phyloP scores from a whole-genome alignment of 1,284 basidiomycete genomes.

The Abortiporus biennis region DNA sequence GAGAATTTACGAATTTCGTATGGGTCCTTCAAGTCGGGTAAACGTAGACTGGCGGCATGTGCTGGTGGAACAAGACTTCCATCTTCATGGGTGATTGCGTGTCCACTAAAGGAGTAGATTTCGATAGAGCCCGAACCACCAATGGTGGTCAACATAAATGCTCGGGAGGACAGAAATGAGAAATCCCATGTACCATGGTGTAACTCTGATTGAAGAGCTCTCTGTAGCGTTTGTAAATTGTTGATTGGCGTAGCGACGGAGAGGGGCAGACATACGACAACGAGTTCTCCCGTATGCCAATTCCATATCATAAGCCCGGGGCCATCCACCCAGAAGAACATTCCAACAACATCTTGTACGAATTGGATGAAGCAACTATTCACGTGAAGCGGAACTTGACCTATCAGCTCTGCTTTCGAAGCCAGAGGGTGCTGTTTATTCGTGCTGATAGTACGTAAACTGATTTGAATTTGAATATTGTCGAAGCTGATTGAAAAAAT shows the following conservation, averaged over 20 bases:
- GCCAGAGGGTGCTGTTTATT: conserved; percentile 35
- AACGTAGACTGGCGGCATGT: conserved; percentile 13
- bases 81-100: conserved; percentile 3
- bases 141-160: conserved; percentile 35
- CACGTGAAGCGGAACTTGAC: conserved; percentile 24
- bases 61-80: conserved; percentile 12
- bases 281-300: conserved; percentile 39
- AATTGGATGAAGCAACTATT: conserved; percentile 38
- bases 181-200: conserved; percentile 34
- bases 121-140: conserved; percentile 29
- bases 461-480: conserved; percentile 12
- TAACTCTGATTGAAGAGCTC: conserved; percentile 15
- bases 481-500: background rate
- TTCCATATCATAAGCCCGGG: conserved; percentile 45
- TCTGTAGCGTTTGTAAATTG: conserved; percentile 17
- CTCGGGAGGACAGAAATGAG: conserved; percentile 38
- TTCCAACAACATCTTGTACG: conserved; percentile 43
- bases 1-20: conserved; percentile 14
- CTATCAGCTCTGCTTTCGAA: conserved; percentile 16
- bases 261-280: conserved; percentile 33
- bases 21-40: conserved; percentile 7
- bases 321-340: conserved; percentile 33
- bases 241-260: conserved; percentile 1
- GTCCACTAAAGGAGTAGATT: conserved; percentile 29
- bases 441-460: conserved; percentile 36